A percentile compares a stretch with the other conserved stretches of the same genome.
Evolutionary conservation across 2,329 filamentous ascomycete species (phyloP).

Genomic region (Botrytis fabae): DNA sequence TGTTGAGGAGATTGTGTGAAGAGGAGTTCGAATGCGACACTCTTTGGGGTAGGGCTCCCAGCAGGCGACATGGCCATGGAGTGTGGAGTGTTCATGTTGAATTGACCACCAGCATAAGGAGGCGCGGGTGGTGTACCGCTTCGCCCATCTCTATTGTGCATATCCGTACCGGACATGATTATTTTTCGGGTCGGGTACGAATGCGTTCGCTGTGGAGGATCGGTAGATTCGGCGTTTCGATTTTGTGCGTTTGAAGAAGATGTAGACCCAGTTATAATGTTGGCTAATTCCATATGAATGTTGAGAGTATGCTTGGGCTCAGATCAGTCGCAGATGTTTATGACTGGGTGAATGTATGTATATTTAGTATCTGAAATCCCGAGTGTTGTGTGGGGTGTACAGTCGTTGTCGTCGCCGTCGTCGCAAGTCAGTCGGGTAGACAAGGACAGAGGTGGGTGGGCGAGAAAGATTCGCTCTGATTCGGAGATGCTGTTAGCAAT

Average conservation of each 20-base stretch:
- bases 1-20: constrained; percentile 67
- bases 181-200: constrained; percentile 37
- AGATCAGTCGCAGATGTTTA: constrained; percentile 27
- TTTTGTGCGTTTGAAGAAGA: constrained; percentile 35
- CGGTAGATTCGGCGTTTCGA: constrained; percentile 30
- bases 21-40: constrained; percentile 76
- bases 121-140: constrained; percentile 38
- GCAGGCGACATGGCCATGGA: constrained; percentile 38
- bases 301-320: constrained; percentile 16
- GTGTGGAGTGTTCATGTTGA: constrained; percentile 34
- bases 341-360: constrained; percentile 10
- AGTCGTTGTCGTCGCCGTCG: constrained; percentile 32
- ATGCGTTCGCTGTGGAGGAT: constrained; percentile 31
- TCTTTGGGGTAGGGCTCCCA: constrained; percentile 57
- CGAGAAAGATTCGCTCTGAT: constrained; percentile 29
- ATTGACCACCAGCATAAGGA: constrained; percentile 32
- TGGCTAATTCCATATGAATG: constrained; percentile 32
- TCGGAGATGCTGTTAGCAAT: constrained; percentile 30
- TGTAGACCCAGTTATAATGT: constrained; percentile 31
- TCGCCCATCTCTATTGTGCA: constrained; percentile 32
- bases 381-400: constrained; percentile 26
- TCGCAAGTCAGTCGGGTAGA: constrained; percentile 36
- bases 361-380: constrained; percentile 21
- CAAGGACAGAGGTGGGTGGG: constrained; percentile 31
- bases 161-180: constrained; percentile 35